Evolutionary conservation across 345 rosid genomes (phyloP).

Genomic region (Euclidium syriacum): DNA sequence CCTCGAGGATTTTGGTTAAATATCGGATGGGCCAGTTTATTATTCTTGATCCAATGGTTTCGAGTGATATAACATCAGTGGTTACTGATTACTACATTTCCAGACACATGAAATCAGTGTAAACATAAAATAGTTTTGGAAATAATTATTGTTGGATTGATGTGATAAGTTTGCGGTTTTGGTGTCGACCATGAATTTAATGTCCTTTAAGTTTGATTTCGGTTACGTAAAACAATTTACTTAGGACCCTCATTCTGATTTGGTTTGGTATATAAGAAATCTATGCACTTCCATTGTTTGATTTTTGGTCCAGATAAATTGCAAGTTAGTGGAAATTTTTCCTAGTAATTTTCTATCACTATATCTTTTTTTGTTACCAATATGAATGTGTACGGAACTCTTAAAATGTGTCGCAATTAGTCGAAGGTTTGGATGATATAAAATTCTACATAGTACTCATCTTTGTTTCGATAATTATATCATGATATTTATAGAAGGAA

Average conservation of each 20-base stretch:
- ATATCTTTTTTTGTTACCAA: too few species aligned
- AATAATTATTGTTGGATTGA: background rate
- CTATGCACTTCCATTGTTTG: too few species aligned
- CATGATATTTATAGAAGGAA: too few species aligned
- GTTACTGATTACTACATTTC: background rate
- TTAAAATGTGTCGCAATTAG: too few species aligned
- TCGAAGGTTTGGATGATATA: too few species aligned
- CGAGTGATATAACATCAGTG: background rate
- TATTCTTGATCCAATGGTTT: background rate
- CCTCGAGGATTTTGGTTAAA: slow-evolving; percentile 21
- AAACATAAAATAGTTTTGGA: background rate
- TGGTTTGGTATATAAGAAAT: too few species aligned
- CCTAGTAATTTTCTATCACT: too few species aligned
- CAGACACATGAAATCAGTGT: background rate
- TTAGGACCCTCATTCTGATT: background rate
- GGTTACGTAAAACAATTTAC: background rate
- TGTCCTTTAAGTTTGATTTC: background rate
- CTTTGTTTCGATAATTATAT: too few species aligned
- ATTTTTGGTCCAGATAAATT: too few species aligned
- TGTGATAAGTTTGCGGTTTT: background rate
- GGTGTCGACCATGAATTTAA: background rate
- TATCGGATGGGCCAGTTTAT: slow-evolving; percentile 16
- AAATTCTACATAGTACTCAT: too few species aligned
- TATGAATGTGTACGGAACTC: too few species aligned
- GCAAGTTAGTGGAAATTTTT: too few species aligned